Base-by-base conservation (phyloP, 495 filamentous ascomycete genomes). In the Lindgomyces ingoldianus region DNA sequence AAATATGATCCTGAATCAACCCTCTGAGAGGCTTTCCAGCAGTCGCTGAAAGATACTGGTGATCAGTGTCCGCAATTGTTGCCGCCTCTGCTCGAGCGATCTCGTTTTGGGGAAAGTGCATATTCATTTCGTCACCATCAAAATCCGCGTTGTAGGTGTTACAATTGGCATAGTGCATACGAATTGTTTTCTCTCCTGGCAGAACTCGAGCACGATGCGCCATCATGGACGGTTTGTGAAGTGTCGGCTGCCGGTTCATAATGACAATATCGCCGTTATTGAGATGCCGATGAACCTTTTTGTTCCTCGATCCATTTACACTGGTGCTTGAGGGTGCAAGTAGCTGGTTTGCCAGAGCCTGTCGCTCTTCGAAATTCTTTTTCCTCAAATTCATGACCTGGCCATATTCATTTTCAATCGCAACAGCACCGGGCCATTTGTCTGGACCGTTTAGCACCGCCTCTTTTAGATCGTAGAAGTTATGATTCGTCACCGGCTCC, bases 141-240 rank as follows among this genome's bases (percentile, higher is more conserved):
- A 98, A 99, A 84, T 99, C 95, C n/a, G 95, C 95, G 69, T 99
- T 99, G 82, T 99, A 98, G 11, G 95, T 96, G 73, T 97, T 98
- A 76, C 94, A 97, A 74, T 99, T 99, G 60, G 95, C 93, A 77
- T 99, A 99, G 79, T 98, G 95, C 93, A 99, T 97, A 60, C 95
- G 92, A 72, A 99, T 92, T 0, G 93, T 96, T 76, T 93, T 93
- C 74, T 99, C 95, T 10, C 91, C 92, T 0, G 91, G 89, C 14
- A 99, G 80, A 1, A 99, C 92, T 62, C 91, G 85, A 50, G 91
- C 93, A 60, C 93, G 87, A 79, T 99, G 95, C 49, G 89, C 91
- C 95, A 99, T 99, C 73, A 99, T 97, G 21, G 94, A 98, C n/a
- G 95, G 95, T 72, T 99, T 99, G 74, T 99, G 95, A 2, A 99